These are phyloP conservation scores for Cucurbita maxima DNA, from an alignment of 306 rosid species.

Conservation along the genomic window DNA sequence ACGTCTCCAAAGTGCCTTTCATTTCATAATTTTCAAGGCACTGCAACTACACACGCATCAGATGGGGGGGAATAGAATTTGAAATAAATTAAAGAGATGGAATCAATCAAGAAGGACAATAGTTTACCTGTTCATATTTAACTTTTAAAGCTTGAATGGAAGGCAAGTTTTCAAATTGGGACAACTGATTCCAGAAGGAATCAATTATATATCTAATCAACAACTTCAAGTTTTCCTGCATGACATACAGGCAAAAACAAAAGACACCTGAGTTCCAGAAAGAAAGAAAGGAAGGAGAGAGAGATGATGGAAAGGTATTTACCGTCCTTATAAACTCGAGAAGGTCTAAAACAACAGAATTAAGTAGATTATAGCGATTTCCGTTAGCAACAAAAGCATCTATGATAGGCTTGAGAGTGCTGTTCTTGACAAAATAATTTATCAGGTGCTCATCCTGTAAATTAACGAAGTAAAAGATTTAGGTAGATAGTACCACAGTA, in stretches of 20 bases:
- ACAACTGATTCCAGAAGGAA: slow-evolving; percentile 76
- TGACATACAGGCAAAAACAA: background rate
- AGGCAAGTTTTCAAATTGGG: slow-evolving; percentile 44
- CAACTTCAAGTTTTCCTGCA: slow-evolving; percentile 63
- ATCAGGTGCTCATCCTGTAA: slow-evolving; percentile 85
- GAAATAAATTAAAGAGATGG: slow-evolving; percentile 3
- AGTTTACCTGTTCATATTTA: slow-evolving; percentile 80
- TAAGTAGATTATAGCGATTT: slow-evolving; percentile 80
- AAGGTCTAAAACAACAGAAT: slow-evolving; percentile 83
- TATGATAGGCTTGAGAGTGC: slow-evolving; percentile 67
- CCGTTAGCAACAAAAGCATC: slow-evolving; percentile 78
- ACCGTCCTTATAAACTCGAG: slow-evolving; percentile 77
- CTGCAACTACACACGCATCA: slow-evolving; percentile 29
- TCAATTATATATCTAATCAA: slow-evolving; percentile 57
- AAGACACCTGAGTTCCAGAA: background rate
- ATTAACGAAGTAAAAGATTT: slow-evolving; percentile 9
- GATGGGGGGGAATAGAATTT: background rate
- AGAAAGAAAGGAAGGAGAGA: background rate
- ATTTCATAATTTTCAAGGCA: slow-evolving; percentile 59
- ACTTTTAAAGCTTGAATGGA: slow-evolving; percentile 56
- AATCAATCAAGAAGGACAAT: background rate
- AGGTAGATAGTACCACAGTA: background rate
- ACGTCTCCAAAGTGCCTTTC: slow-evolving; percentile 24
- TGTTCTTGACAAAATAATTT: slow-evolving; percentile 54
- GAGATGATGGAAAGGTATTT: slow-evolving; percentile 6